Evolutionary conservation across 805 yeast species (phyloP), one percentile per base, ranked within the genome.

Genomic region (Ogataea neopini): DNA sequence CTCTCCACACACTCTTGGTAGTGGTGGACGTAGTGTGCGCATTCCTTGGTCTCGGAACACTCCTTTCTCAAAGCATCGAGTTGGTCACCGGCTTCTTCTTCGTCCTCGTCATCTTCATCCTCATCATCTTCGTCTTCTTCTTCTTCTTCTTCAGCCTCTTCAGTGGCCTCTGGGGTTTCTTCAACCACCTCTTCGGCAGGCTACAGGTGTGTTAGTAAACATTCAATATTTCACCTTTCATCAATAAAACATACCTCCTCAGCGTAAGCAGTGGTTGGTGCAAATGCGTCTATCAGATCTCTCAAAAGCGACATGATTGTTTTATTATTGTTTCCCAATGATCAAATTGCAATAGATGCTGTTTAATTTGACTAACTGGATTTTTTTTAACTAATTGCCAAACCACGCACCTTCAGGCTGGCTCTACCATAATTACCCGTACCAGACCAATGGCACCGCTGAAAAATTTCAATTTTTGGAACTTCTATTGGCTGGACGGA

Each of bases 1-100:
- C 97, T 89, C 74, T 88, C 97, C 50, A 83, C 83, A 80, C 99
- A 92, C 73, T 91, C 97, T 54, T 86, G 83, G 73, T 85, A 90
- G 73, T 91, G 97, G 73, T 91, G 97, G 62, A 81, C 80, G 68
- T 78, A 78, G 56, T 82, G 82, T 60, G 83, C 76, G 72, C 96
- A 86, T 44, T 80, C 79, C 48, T 75, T 76, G 43, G 86, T 76
- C 54, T 81, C 76, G 43, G 80, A 70, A 71, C 96, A 89, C 65
- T 85, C 89, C 57, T 71, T 84, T 63, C 75, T 79, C 56, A 85
- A 68, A 28, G 71, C 74, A 38, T 86, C 94, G 49, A 80, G 71
- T 64, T 76, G 86, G 66, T 86, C 94, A 40, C 67, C 79, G 33
- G 70, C 76, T 62, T 77, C 89, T 49, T 83, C 92, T 50, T 86